These are phyloP conservation scores for Penicillium frequentans DNA, from an alignment of 2,329 filamentous ascomycete genomes.

Conservation along the genomic window DNA sequence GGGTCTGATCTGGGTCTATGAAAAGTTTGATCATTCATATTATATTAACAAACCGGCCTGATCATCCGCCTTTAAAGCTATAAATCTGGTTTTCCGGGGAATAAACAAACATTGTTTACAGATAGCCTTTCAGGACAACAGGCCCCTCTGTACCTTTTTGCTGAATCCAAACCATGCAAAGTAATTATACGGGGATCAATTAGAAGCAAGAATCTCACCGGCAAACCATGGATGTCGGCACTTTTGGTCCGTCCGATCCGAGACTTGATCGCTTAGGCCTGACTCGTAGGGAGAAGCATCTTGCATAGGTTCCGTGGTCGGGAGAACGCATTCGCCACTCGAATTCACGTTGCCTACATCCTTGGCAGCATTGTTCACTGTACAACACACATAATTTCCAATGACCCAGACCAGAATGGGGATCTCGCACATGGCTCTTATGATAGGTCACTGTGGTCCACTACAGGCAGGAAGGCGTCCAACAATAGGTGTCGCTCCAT, in stretches of 20 bases:
- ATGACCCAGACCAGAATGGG: background rate
- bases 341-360: background rate
- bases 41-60: background rate
- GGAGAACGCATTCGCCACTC: background rate
- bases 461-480: constrained; percentile 1
- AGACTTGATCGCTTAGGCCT: background rate
- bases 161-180: background rate
- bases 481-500: constrained; percentile 8
- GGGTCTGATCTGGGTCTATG: background rate
- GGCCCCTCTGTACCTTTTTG: constrained; percentile 2
- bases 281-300: background rate
- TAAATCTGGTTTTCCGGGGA: background rate
- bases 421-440: background rate
- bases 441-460: constrained; percentile 11
- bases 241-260: constrained; percentile 6
- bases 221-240: constrained; percentile 3
- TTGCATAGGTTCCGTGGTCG: background rate
- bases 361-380: background rate
- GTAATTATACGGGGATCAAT: constrained; percentile 1
- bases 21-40: background rate
- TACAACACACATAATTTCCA: background rate
- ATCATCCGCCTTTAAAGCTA: background rate
- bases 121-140: background rate
- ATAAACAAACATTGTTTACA: background rate
- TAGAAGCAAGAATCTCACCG: background rate